Base-by-base conservation (phyloP, 805 yeast genomes). In the Pichia manshurica region DNA sequence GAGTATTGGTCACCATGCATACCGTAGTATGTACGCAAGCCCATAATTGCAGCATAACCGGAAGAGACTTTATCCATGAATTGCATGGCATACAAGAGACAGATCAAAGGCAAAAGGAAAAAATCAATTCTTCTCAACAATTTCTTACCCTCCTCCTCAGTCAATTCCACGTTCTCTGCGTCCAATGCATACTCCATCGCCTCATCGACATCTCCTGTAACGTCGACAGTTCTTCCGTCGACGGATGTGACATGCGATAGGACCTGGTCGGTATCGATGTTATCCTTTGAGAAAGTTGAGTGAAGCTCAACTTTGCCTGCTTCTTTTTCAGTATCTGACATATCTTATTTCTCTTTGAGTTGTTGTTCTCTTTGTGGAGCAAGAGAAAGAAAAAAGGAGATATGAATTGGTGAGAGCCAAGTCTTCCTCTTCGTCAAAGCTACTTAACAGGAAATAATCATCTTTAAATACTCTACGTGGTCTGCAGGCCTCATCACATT, bases 51-150 rank as follows among this genome's bases (percentile, higher is more conserved):
- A 0, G 86, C 84, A 47, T 71, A 73, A 19, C 77, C 67, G 42
- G 69, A 72, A 4, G 83, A 65, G 19, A 67, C 63, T 58, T 81
- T 81, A 63, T 81, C 87, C 80, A 81, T 75, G 53, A 70, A 76
- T 60, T 79, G 84, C 19, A 73, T 60, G 13, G 76, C 69, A 61
- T 77, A 75, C 23, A 77, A 56, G 21, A 72, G 47, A 52, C 75
- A 72, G 63, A 80, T 66, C 45, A 79, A 48, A 1, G 85, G 81
- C 55, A 77, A 61, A 51, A 81, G 52, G 50, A 61, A 71, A 16
- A 71, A 39, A 56, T 81, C 85, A 22, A 78, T 72, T 56, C 79
- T 81, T 20, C 51, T 29, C 5, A 52, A 32, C 15, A 51, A 33
- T 12, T 39, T 44, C 25, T 38, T 48, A 5, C 25, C 50, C 10